Evolutionary conservation across 345 rosid genomes (phyloP), one percentile per base, ranked within the genome.

Genomic region (Erucastrum elatum): DNA sequence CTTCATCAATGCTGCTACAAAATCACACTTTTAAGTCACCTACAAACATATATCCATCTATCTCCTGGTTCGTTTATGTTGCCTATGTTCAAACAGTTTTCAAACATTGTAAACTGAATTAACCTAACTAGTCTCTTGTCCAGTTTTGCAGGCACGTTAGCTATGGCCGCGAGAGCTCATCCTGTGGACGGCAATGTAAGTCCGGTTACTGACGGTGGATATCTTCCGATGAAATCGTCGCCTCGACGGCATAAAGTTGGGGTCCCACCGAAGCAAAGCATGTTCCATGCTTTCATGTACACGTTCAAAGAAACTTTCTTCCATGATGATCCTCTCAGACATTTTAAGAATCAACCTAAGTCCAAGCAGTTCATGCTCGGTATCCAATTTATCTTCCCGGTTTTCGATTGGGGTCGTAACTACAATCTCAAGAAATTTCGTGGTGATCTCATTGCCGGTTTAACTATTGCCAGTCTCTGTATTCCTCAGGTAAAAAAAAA

Each of bases 401-500:
- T 95, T 56, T 64, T 95, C 49, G 88, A 88, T n/a, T 95, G 99
- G 99, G 91, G 89, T 6, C 82, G 91, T 68, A 64, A 39, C 58
- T 95, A 95, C 29, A 86, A 68, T 82, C 65, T 91, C 8, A 71
- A 59, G 6, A 93, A 91, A 69, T 84, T 95, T 63, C 88, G 84
- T 66, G 97, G 98, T 6, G 97, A 93, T 80, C 64, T 93, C 46
- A 89, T 93, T 4, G 86, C 99, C 8, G 99, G 99, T 30, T 87
- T 95, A 30, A 95, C 99, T 70, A 95, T 95, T 51, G 99, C 99
- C 16, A 95, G 98, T 84, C 98, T 95, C 61, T 93, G 99, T 86
- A 91, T 95, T 84, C 98, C 99, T 65, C 99, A 95, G 99, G 98
- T 89, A 4, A 16, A 16, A 25, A 34, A 15, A 16, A 25, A 34